Percentiles rank a stretch among this genome's conserved stretches.
Evolutionary conservation across 179 eudicot genomes (phyloP).

Genomic region (Camellia oleifera): DNA sequence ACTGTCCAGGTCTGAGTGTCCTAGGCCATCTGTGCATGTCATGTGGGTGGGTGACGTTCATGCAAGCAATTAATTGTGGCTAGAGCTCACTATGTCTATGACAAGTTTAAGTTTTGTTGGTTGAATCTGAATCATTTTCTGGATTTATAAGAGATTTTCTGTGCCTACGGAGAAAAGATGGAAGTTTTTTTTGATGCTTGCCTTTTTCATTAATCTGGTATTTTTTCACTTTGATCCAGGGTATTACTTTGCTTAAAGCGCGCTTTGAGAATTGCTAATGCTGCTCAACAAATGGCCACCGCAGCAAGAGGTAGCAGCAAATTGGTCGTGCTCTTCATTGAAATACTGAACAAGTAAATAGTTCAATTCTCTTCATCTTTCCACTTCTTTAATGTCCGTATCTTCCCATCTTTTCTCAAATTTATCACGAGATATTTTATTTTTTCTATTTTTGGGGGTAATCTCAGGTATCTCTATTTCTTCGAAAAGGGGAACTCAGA

Average conservation of each 20-base stretch:
- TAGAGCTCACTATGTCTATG: not conserved
- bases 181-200: not conserved
- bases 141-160: not conserved
- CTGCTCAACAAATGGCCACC: slow-evolving; percentile 93
- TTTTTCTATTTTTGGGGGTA: not conserved
- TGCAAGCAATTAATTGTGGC: not conserved
- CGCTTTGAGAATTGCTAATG: slow-evolving; percentile 88
- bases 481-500: slow-evolving; percentile 92
- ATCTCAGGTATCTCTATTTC: slow-evolving; percentile 80
- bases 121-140: not conserved
- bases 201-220: not conserved
- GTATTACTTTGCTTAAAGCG: slow-evolving; percentile 96
- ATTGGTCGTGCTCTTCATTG: slow-evolving; percentile 78
- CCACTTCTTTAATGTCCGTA: not conserved
- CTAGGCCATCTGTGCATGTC: not conserved
- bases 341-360: slow-evolving; percentile 85
- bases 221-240: slow-evolving; percentile 41
- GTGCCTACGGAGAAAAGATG: not conserved
- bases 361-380: not conserved
- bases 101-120: not conserved
- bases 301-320: slow-evolving; percentile 88
- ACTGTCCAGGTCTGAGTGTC: too few relatives aligned
- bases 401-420: not conserved
- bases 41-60: not conserved
- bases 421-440: too few relatives aligned